Evolutionary conservation across 2,329 filamentous ascomycete genomes (phyloP), one percentile per base, ranked within the genome.

Genomic region (Paracoccidioides brasiliensis): DNA sequence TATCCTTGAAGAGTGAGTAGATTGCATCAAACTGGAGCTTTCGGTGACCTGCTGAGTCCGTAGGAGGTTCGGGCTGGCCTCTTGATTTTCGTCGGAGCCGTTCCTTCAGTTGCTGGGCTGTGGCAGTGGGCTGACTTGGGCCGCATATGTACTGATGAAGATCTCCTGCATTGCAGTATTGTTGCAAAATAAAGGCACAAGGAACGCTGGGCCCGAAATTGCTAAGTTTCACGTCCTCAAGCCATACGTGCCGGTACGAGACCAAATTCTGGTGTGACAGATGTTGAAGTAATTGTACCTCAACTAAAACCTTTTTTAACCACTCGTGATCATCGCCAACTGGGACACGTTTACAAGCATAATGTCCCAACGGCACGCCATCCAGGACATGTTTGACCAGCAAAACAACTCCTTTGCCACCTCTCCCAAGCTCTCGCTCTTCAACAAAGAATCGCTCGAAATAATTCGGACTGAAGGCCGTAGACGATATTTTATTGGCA

Each of bases 211-310:
- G 93, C 0, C 90, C 87, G 68, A 98, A 98, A 1, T 81, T 84
- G 59, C 81, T 91, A 53, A 95, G 81, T 62, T 86, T 82, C 54
- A 86, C 84, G 68, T 96, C 86, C 69, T 98, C 91, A 14, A 98
- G 78, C 93, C 93, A 98, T 37, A 95, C 93, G 71, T 97, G 93
- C 5, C 91, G 85, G 69, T 98, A 98, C 0, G 90, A 95, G 0
- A 98, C 93, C 7, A 98, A 77, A 60, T 98, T 98, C 56, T 90
- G 88, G 66, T 98, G 93, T 0, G 89, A 93, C 3, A 98, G 80
- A 63, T 88, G 87, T 63, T 95, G 90, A 30, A 98, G 79, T 30
- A 97, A 77, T 70, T 95, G 90, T 2, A 98, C 94, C 70, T 98
- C 93, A 48, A 93, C 80, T 53, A 98, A 76, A 2, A 97, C 85